Conservation (phyloP, 208 protist genomes). For the Acanthamoeba royreba region DNA sequence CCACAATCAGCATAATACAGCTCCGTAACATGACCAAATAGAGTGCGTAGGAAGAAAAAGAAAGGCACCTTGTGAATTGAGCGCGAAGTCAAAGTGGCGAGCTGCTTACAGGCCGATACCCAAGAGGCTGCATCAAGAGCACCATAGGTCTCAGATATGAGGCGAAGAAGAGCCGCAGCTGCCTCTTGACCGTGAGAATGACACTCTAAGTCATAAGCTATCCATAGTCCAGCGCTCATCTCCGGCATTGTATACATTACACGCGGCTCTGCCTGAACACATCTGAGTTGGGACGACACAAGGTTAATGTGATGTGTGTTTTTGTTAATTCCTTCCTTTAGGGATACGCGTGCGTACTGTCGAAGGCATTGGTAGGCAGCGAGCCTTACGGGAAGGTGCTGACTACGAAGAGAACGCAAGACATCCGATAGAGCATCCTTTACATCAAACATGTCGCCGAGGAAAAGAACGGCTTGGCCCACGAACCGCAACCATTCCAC, state of each 20-base stretch:
- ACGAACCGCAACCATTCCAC: background rate
- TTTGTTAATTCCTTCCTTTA: too few relatives aligned
- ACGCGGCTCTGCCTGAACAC: background rate
- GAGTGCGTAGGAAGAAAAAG: too few relatives aligned
- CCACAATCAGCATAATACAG: too few relatives aligned
- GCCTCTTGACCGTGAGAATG: background rate
- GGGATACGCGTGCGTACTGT: too few relatives aligned
- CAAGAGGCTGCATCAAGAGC: background rate
- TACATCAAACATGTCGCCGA: background rate
- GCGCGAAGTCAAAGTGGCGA: background rate
- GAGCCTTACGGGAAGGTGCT: background rate
- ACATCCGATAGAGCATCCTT: background rate
- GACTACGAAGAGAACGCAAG: background rate
- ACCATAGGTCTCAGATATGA: background rate
- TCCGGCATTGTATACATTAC: background rate
- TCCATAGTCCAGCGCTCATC: background rate
- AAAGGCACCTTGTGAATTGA: background rate
- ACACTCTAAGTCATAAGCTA: background rate
- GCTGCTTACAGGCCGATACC: background rate
- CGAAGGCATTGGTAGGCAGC: background rate
- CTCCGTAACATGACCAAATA: too few relatives aligned
- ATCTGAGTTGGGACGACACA: too few relatives aligned
- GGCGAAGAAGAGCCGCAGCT: background rate
- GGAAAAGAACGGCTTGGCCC: background rate
- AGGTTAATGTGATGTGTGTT: too few relatives aligned